These are phyloP conservation scores for Gloeopeniophorella convolvens DNA, from an alignment of 768 basidiomycete genomes.

Conservation along the genomic window DNA sequence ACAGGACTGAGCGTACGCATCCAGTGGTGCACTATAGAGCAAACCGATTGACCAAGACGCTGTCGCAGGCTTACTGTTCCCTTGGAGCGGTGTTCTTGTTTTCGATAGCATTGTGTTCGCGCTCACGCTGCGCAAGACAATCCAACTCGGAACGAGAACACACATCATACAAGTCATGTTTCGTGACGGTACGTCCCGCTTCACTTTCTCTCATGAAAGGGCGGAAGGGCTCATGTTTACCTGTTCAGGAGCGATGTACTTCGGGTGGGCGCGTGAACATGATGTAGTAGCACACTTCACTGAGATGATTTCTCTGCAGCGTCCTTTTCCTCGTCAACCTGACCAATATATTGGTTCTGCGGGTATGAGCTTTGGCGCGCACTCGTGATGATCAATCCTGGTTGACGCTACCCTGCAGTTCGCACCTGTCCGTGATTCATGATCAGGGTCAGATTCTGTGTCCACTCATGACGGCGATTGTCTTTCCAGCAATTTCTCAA, in stretches of 20 bases:
- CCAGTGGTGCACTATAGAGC: not conserved
- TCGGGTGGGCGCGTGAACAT: too few relatives aligned
- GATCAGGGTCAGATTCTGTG: too few relatives aligned
- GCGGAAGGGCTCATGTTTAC: not conserved
- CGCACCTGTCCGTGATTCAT: too few relatives aligned
- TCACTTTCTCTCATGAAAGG: too few relatives aligned
- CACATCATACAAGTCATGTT: not conserved
- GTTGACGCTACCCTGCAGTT: too few relatives aligned
- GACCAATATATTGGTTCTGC: not conserved
- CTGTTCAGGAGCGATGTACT: not conserved
- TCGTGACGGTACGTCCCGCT: not conserved
- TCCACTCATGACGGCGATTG: too few relatives aligned
- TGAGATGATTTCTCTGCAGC: too few relatives aligned
- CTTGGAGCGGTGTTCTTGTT: not conserved
- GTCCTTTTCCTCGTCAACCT: not conserved
- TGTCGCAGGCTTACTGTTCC: not conserved
- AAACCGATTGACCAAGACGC: not conserved
- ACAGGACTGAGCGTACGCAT: not conserved
- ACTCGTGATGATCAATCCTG: too few relatives aligned
- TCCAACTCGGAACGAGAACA: not conserved
- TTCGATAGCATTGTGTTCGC: not conserved
- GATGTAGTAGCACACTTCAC: not conserved
- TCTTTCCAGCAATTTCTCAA: too few relatives aligned
- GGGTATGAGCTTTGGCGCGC: too few relatives aligned
- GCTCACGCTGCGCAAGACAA: not conserved